These are phyloP conservation scores for Linnemannia exigua DNA, from an alignment of 192 early-diverging fungal genomes.

Conservation along the genomic window DNA sequence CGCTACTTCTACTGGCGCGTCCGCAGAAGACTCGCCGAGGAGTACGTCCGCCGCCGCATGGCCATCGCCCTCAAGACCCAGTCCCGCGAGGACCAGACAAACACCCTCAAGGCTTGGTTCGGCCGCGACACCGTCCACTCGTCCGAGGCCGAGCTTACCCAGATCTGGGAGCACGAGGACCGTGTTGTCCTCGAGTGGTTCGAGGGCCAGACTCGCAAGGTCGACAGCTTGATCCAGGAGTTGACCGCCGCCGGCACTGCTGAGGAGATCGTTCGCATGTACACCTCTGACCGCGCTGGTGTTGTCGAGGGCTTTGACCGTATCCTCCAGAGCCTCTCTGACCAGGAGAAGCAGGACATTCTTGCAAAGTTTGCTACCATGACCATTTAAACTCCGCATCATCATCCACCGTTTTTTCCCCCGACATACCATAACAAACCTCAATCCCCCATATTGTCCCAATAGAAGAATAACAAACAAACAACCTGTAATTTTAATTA, in stretches of 20 bases:
- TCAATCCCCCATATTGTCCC: not conserved
- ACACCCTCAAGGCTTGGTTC: conserved; percentile 77
- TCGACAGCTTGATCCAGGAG: conserved; percentile 57
- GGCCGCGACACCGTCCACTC: conserved; percentile 59
- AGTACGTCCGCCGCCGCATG: conserved; percentile 77
- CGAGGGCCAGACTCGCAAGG: conserved; percentile 57
- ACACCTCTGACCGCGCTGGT: conserved; percentile 50
- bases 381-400: conserved; percentile 19
- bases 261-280: conserved; percentile 45
- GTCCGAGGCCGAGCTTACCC: conserved; percentile 43
- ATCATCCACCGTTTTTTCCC: not conserved
- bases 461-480: conserved; percentile 7
- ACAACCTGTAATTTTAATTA: conserved; percentile 8
- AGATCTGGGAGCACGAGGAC: conserved; percentile 73
- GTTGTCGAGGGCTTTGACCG: conserved; percentile 56
- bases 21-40: conserved; percentile 85
- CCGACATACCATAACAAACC: not conserved
- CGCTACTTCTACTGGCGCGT: conserved; percentile 96
- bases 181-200: conserved; percentile 71
- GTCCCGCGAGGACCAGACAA: conserved; percentile 65
- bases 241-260: conserved; percentile 27
- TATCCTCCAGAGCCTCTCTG: conserved; percentile 47
- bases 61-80: conserved; percentile 59
- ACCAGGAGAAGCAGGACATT: conserved; percentile 55
- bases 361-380: conserved; percentile 47